phyloP scores from a whole-genome alignment of 2,329 filamentous ascomycete genomes.

The Bipolaris victoriae region DNA sequence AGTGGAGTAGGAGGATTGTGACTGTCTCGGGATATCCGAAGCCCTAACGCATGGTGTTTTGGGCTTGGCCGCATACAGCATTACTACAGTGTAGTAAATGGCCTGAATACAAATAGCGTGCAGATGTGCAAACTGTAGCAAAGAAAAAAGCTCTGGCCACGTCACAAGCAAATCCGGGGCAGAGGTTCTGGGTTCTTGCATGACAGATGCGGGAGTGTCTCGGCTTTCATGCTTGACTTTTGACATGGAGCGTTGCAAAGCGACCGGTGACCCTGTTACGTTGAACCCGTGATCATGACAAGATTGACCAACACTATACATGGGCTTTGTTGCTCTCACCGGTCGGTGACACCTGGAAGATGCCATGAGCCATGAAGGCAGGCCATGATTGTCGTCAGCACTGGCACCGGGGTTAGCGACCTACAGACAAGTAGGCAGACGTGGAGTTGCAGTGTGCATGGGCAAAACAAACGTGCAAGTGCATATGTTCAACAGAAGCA shows the following conservation, averaged over 20 bases:
- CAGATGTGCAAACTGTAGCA: background rate
- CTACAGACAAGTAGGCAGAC: background rate
- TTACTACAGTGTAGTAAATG: background rate
- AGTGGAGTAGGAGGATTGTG: too few relatives aligned
- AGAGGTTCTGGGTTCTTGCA: background rate
- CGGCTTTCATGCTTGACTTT: background rate
- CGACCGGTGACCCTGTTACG: background rate
- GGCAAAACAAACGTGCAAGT: conserved; percentile 5
- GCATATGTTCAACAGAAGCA: conserved; percentile 21
- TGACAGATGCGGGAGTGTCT: background rate
- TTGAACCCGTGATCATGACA: background rate
- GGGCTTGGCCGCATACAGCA: too few relatives aligned
- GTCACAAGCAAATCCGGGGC: background rate
- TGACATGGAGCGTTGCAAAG: background rate
- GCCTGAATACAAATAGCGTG: background rate
- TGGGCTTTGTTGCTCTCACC: background rate
- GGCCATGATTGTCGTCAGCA: background rate
- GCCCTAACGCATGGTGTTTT: too few relatives aligned
- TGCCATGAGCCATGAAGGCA: background rate
- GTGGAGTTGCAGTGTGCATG: background rate
- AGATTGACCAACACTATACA: background rate
- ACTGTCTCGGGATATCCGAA: too few relatives aligned
- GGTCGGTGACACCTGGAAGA: background rate
- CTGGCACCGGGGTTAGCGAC: background rate
- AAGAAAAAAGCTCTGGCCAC: background rate